A percentile compares a stretch with the other conserved stretches of the same genome.
These are phyloP conservation scores for Leucogyrophana mollusca DNA, from an alignment of 768 basidiomycete genomes.

Conservation along the genomic window DNA sequence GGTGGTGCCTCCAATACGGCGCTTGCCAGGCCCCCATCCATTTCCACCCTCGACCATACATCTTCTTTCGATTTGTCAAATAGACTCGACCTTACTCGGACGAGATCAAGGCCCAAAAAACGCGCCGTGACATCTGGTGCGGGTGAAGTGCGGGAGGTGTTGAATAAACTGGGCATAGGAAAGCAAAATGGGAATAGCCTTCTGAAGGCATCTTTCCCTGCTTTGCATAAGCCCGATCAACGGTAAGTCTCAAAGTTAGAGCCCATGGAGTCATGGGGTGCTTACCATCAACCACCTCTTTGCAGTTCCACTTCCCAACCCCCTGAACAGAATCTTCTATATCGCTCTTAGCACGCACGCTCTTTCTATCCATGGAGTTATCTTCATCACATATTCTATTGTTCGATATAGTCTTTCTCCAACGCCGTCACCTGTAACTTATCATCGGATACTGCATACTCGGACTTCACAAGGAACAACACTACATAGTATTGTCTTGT, in stretches of 20 bases:
- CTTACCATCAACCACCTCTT: background rate
- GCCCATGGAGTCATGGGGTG: background rate
- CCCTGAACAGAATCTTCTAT: conserved; percentile 1
- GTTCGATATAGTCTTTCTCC: background rate
- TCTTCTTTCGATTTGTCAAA: conserved; percentile 44
- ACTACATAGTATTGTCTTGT: conserved; percentile 11
- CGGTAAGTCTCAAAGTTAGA: conserved; percentile 27
- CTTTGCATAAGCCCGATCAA: conserved; percentile 44
- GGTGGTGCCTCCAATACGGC: conserved; percentile 80
- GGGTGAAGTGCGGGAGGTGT: conserved; percentile 76
- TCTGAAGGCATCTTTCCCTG: conserved; percentile 71
- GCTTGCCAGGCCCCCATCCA: conserved; percentile 63
- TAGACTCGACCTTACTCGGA: conserved; percentile 46
- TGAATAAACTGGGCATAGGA: conserved; percentile 82
- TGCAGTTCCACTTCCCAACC: conserved; percentile 2
- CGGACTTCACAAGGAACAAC: conserved; percentile 11
- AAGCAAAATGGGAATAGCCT: conserved; percentile 59
- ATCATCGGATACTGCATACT: conserved; percentile 16
- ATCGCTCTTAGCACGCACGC: background rate
- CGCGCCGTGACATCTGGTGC: conserved; percentile 48
- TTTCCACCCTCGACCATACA: conserved; percentile 74
- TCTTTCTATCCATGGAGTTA: conserved; percentile 1
- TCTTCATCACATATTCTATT: background rate
- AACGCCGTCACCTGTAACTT: conserved; percentile 16
- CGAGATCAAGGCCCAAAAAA: conserved; percentile 57